Percentiles rank a stretch among this genome's conserved stretches.
These are phyloP conservation scores for Lachancea waltii DNA, from an alignment of 805 yeast genomes.

Conservation along the genomic window DNA sequence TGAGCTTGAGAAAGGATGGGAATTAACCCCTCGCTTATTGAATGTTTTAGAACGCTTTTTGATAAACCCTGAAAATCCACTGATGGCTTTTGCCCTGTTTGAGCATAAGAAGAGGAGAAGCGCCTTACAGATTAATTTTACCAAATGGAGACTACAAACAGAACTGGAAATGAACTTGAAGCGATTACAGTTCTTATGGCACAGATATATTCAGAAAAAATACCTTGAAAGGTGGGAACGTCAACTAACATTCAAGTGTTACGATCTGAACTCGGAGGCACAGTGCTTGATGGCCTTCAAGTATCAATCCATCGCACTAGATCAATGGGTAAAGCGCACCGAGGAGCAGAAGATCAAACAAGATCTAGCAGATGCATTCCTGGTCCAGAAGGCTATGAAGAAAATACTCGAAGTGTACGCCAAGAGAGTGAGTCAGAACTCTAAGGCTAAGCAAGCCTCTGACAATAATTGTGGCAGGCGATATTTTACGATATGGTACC, in stretches of 20 bases:
- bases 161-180: constrained; percentile 11
- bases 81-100: constrained; percentile 20
- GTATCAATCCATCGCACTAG: constrained; percentile 15
- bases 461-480: neutral
- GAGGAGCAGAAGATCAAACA: constrained; percentile 16
- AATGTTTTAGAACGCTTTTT: constrained; percentile 12
- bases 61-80: constrained; percentile 21
- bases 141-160: constrained; percentile 16
- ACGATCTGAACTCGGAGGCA: constrained; percentile 12
- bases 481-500: neutral
- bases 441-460: neutral
- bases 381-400: constrained; percentile 16
- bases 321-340: constrained; percentile 14
- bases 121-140: constrained; percentile 10
- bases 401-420: constrained; percentile 4
- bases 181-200: constrained; percentile 15
- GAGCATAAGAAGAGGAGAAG: constrained; percentile 13
- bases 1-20: constrained; percentile 18
- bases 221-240: constrained; percentile 12
- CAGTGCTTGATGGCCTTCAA: constrained; percentile 14
- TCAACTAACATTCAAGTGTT: constrained; percentile 2
- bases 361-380: constrained; percentile 22
- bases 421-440: neutral
- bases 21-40: constrained; percentile 9
- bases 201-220: constrained; percentile 12